Conservation (phyloP, 192 early-diverging fungal species). For the Entophlyctis helioformis region DNA sequence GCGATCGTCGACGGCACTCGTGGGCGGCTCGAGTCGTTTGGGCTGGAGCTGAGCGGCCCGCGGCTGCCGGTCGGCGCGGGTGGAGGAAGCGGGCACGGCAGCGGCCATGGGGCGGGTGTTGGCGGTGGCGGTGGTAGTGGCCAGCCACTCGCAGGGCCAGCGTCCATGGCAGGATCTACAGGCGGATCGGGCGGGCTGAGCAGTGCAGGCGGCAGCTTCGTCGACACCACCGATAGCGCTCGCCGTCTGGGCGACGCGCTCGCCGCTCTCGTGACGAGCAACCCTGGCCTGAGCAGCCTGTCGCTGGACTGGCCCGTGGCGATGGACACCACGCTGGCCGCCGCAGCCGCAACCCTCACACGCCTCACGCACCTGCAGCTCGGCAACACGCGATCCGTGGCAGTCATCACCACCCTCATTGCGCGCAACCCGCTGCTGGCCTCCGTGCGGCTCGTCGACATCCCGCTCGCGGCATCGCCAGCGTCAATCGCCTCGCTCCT, state of each 20-base stretch:
- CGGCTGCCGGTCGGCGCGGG: too few species aligned
- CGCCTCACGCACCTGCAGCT: neutral
- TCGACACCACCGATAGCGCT: neutral
- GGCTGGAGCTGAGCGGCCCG: too few species aligned
- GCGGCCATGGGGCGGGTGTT: too few species aligned
- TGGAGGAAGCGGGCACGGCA: too few species aligned
- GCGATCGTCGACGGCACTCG: neutral
- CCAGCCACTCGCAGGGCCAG: too few species aligned
- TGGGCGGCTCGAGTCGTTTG: constrained; percentile 5
- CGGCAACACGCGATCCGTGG: neutral
- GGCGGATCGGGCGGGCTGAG: neutral
- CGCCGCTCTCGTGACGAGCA: neutral
- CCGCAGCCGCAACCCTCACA: neutral
- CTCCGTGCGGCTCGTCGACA: neutral
- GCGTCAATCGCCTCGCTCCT: constrained; percentile 1
- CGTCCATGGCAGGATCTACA: too few species aligned
- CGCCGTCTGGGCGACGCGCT: constrained; percentile 1
- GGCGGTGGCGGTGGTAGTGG: too few species aligned
- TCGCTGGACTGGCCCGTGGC: constrained; percentile 4
- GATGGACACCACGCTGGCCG: neutral
- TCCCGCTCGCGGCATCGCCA: too few species aligned
- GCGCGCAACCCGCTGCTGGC: neutral
- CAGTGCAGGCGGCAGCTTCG: neutral
- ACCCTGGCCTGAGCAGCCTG: constrained; percentile 3
- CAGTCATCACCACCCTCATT: neutral